Evolutionary conservation across 2,329 filamentous ascomycete genomes (phyloP).

Genomic region (Penicillium hordei): DNA sequence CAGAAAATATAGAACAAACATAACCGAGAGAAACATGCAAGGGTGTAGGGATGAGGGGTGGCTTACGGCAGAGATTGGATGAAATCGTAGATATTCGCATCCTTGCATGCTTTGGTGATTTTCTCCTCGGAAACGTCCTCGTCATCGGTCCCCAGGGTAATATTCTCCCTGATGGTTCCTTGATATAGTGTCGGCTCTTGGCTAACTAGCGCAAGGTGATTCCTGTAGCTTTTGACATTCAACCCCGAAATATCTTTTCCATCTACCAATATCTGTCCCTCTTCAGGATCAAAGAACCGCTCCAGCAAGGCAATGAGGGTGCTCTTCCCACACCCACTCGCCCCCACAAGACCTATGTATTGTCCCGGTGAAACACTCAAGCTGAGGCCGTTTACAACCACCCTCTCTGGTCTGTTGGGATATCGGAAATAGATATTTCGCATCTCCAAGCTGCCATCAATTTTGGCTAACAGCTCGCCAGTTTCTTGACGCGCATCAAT

Average conservation of each 20-base stretch:
- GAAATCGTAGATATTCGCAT: neutral
- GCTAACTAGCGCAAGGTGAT: constrained; percentile 81
- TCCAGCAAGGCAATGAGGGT: constrained; percentile 90
- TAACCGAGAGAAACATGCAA: no score
- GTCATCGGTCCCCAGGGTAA: neutral
- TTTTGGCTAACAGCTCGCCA: neutral
- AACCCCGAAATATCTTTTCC: constrained; percentile 75
- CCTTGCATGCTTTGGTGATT: neutral
- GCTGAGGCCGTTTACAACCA: constrained; percentile 17
- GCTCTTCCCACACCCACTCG: constrained; percentile 88
- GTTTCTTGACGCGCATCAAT: constrained; percentile 24
- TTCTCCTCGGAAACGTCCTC: constrained; percentile 62
- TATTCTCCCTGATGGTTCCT: neutral
- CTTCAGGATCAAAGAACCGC: constrained; percentile 87
- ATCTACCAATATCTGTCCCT: constrained; percentile 77
- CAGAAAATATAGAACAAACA: neutral
- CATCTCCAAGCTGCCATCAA: constrained; percentile 61
- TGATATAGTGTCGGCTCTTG: constrained; percentile 62
- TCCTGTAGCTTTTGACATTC: constrained; percentile 82
- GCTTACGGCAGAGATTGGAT: constrained; percentile 45
- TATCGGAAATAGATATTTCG: constrained; percentile 44
- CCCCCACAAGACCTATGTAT: constrained; percentile 74
- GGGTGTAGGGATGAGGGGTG: no score
- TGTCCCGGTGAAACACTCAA: constrained; percentile 39
- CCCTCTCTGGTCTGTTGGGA: constrained; percentile 12